phyloP scores from a whole-genome alignment of 352 stramenopile species.

The Phytophthora gonapodyides region DNA sequence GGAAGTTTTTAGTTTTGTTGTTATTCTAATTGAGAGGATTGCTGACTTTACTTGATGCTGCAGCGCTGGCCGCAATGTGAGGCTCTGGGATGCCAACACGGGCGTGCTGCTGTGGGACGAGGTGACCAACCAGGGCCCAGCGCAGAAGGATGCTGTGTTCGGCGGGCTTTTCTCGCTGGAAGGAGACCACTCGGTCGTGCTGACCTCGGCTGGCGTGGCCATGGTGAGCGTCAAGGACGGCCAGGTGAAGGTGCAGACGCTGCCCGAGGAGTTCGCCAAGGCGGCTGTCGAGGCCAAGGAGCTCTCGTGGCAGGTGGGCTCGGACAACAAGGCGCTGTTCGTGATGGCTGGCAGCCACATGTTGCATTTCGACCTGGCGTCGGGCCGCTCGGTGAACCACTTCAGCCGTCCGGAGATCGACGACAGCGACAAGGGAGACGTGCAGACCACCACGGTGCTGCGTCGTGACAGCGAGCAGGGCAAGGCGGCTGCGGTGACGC shows the following conservation, averaged over 20 bases:
- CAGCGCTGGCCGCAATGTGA: constrained; percentile 59
- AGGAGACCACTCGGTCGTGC: constrained; percentile 53
- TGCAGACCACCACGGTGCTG: constrained; percentile 34
- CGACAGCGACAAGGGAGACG: constrained; percentile 33
- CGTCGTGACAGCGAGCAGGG: constrained; percentile 44
- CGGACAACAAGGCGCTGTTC: constrained; percentile 55
- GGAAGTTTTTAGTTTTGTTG: background rate
- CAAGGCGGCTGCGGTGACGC: constrained; percentile 34
- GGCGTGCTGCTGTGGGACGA: constrained; percentile 78
- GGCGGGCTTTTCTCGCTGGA: constrained; percentile 47
- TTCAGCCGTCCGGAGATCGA: constrained; percentile 41
- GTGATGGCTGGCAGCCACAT: constrained; percentile 48
- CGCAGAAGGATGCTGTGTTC: constrained; percentile 36
- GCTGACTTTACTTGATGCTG: constrained; percentile 7
- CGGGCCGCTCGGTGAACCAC: constrained; percentile 45
- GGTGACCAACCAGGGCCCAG: constrained; percentile 31
- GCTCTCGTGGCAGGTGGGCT: constrained; percentile 49
- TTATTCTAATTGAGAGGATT: constrained; percentile 22
- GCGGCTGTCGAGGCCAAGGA: constrained; percentile 19
- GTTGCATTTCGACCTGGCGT: constrained; percentile 47
- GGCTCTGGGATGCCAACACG: constrained; percentile 68
- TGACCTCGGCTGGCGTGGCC: constrained; percentile 49
- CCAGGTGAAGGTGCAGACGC: constrained; percentile 43
- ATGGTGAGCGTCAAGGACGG: constrained; percentile 69
- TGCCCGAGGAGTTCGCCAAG: constrained; percentile 40